Percentiles rank a stretch among this genome's conserved stretches.
phyloP scores from a whole-genome alignment of 352 stramenopile species.

The Pythium dissotocum region DNA sequence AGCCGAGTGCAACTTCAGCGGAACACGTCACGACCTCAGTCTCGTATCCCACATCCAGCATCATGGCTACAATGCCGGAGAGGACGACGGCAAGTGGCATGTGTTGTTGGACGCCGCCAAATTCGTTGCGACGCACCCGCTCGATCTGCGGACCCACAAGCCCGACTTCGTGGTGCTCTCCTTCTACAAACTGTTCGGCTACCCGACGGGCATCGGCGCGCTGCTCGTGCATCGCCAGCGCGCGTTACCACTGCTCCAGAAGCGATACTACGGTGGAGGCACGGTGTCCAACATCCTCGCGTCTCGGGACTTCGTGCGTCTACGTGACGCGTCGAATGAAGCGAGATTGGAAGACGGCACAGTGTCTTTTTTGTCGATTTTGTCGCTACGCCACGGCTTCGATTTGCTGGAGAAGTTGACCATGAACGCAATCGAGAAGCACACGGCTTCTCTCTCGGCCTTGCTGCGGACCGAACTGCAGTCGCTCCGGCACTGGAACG shows the following conservation, averaged over 20 bases:
- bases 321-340: conserved; percentile 26
- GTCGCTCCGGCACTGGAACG: conserved; percentile 58
- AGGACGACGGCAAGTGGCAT: conserved; percentile 42
- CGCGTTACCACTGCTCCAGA: conserved; percentile 42
- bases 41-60: conserved; percentile 43
- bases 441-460: conserved; percentile 46
- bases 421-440: conserved; percentile 47
- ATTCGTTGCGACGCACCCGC: conserved; percentile 49
- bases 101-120: conserved; percentile 78
- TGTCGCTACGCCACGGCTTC: conserved; percentile 58
- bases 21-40: conserved; percentile 44
- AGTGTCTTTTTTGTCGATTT: conserved; percentile 64
- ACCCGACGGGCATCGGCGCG: conserved; percentile 64
- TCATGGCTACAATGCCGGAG: conserved; percentile 7
- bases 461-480: conserved; percentile 41
- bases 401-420: conserved; percentile 41
- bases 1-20: conserved; percentile 81
- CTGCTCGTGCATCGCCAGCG: conserved; percentile 48
- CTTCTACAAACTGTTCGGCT: conserved; percentile 88
- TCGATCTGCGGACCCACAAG: conserved; percentile 48
- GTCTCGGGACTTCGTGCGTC: conserved; percentile 39
- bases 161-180: conserved; percentile 73
- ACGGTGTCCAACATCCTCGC: conserved; percentile 66
- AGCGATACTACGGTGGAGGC: conserved; percentile 65
- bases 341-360: conserved; percentile 61